phyloP scores from a whole-genome alignment of 2,329 filamentous ascomycete genomes.

The Blastomyces parvus region DNA sequence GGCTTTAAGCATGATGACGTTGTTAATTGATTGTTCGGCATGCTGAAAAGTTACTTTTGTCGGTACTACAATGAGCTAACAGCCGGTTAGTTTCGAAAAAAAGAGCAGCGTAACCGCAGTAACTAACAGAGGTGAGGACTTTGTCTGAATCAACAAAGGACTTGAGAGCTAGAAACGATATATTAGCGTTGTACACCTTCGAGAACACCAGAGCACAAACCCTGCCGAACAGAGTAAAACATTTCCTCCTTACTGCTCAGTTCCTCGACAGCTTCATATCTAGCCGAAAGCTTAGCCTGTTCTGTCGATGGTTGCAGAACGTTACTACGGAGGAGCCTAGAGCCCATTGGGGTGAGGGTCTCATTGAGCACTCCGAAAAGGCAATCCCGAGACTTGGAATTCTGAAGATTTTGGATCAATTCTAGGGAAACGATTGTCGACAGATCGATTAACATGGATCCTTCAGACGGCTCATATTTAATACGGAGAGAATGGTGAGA shows the following conservation, averaged over 20 bases:
- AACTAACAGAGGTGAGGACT: conserved; percentile 59
- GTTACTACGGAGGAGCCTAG: conserved; percentile 70
- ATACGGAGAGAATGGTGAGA: conserved; percentile 72
- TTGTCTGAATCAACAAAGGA: conserved; percentile 70
- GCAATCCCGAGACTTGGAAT: conserved; percentile 67
- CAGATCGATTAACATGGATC: conserved; percentile 92
- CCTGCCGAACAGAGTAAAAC: conserved; percentile 65
- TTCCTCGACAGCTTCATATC: conserved; percentile 78
- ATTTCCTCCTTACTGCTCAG: conserved; percentile 73
- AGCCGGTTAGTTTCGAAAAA: conserved; percentile 14
- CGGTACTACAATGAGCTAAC: conserved; percentile 65
- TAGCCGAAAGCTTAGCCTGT: conserved; percentile 53
- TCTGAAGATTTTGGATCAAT: conserved; percentile 76
- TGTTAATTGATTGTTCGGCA: conserved; percentile 73
- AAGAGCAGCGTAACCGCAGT: neutral
- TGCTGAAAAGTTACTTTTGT: conserved; percentile 55
- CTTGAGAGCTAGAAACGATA: conserved; percentile 53
- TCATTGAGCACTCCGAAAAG: conserved; percentile 79
- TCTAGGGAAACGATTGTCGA: conserved; percentile 81
- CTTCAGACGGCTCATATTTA: conserved; percentile 76
- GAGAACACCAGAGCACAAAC: conserved; percentile 33
- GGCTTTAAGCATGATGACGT: conserved; percentile 76
- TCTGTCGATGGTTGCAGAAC: conserved; percentile 82
- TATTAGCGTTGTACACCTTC: neutral
- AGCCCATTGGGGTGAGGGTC: conserved; percentile 80